Evolutionary conservation across 2,329 filamentous ascomycete species (phyloP), one percentile per base, ranked within the genome.

Genomic region (Uncinocarpus reesii): DNA sequence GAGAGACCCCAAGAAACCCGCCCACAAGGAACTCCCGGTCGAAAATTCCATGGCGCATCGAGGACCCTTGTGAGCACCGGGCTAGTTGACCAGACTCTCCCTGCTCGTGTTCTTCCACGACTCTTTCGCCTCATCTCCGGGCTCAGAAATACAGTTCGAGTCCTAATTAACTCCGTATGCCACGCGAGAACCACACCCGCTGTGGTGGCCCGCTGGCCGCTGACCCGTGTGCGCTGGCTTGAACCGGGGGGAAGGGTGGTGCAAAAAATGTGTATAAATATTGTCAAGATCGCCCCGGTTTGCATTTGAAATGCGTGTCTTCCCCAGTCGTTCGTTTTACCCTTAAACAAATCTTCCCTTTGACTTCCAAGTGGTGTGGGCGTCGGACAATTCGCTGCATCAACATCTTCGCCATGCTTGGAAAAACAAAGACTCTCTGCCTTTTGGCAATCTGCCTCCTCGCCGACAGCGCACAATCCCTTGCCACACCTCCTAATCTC

Each of bases 361-460:
- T 5, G 16, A 13, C 23, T 13, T 37, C 5, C 36, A 40, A 40
- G 20, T 24, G 23, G 21, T 40, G 15, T 40, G 36, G 8, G 23
- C 4, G 13, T 24, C 21, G 21, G 31, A 42, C 5, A 42, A 32
- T 28, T 31, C 21, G 26, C 7, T 32, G 38, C 28, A 31, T 15
- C 8, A 31, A 7, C 20, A 18, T 20, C 37, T 26, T 37, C 21
- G 37, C 20, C 18, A 48, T 48, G 46, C 28, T 48, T 6, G 38
- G 15, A 20, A 48, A 32, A 11, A 41, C 34, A 2, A 43, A 49
- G 32, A 40, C 32, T 23, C 26, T 43, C 32, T 43, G 40, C 23
- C 23, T 49, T 21, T 26, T 49, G 23, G 40, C 47, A 32, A 40
- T 49, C n/a, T 44, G 40, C 31, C 38, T 49, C 11, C 18, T 44